Evolutionary conservation across 495 filamentous ascomycete genomes (phyloP).

Genomic region (Articulospora tetracladia): DNA sequence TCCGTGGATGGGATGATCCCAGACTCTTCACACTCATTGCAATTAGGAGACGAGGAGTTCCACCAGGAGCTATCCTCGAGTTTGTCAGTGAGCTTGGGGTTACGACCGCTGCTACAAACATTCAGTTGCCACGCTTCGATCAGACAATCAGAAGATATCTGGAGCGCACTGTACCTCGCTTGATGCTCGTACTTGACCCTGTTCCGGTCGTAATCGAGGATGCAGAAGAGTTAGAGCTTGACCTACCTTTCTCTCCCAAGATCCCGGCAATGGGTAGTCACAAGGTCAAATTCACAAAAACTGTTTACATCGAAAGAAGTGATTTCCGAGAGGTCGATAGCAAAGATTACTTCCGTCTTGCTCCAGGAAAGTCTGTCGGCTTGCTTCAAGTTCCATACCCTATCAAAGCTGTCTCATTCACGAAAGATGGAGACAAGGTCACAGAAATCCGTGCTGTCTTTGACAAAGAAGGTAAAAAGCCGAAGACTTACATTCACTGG

Average conservation of each 20-base stretch:
- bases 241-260: constrained; percentile 66
- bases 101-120: constrained; percentile 62
- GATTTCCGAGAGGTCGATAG: constrained; percentile 88
- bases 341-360: constrained; percentile 88
- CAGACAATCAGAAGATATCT: constrained; percentile 68
- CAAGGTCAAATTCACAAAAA: constrained; percentile 74
- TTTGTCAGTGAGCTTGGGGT: constrained; percentile 83
- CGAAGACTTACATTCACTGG: constrained; percentile 93
- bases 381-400: constrained; percentile 79
- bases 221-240: constrained; percentile 55
- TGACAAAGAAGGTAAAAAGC: constrained; percentile 70
- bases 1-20: constrained; percentile 78
- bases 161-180: constrained; percentile 71
- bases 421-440: constrained; percentile 70
- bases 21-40: constrained; percentile 76
- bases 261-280: constrained; percentile 50
- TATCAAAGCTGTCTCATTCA: constrained; percentile 74
- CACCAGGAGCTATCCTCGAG: constrained; percentile 71
- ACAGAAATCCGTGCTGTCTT: constrained; percentile 64
- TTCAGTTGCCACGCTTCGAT: constrained; percentile 66
- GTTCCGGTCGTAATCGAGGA: constrained; percentile 70
- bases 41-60: constrained; percentile 73
- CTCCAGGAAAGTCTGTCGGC: constrained; percentile 85
- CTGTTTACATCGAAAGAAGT: constrained; percentile 84
- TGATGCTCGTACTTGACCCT: constrained; percentile 76